Base-by-base conservation (phyloP, 164 flowering plant genomes). In the Berberis vulgaris region DNA sequence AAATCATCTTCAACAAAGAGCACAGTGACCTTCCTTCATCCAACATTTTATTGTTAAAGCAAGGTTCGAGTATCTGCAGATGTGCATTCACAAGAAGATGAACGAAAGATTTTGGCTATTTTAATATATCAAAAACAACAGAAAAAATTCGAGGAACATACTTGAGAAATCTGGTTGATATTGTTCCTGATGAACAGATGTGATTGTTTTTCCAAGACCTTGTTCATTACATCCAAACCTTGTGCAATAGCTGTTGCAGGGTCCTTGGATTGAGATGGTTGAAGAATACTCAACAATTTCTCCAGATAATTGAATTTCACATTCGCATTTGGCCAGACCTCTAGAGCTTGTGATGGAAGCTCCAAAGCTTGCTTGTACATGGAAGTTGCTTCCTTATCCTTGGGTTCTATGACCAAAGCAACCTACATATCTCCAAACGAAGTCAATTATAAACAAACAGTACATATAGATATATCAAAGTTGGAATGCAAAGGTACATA, bases 271-370 rank as follows among this genome's bases (percentile, higher is more conserved):
- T 91, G 97, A 75, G 99, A 83, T 73, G 97, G 93, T 54, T 82
- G 99, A 64, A 84, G 76, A 66, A 84, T 89, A 73, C 86, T 88
- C 45, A 95, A 82, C 76, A 95, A 80, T 79, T 92, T 95, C 73
- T 95, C 99, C 8, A 95, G 78, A 75, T 95, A 95, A 74, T 88
- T 95, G 70, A 95, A 95, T 71, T 95, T 95, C 43, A 95, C 98
- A 81, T 95, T 95, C 46, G 97, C 98, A 76, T 79, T 92, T 53
- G 99, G 98, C 99, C 99, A 95, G 73, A 91, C 99, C 74, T 91
- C 99, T 72, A 95, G 76, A 68, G 99, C 97, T 76, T 89, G 96
- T 13, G 99, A 95, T 53, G 91, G 77, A 47, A 95, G 78, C 64
- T 95, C 97, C 67, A 95, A 70, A 44, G 96, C 97, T 74, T 95